These are phyloP conservation scores for Babesia divergens DNA, from an alignment of 169 alveolate genomes.

Conservation along the genomic window DNA sequence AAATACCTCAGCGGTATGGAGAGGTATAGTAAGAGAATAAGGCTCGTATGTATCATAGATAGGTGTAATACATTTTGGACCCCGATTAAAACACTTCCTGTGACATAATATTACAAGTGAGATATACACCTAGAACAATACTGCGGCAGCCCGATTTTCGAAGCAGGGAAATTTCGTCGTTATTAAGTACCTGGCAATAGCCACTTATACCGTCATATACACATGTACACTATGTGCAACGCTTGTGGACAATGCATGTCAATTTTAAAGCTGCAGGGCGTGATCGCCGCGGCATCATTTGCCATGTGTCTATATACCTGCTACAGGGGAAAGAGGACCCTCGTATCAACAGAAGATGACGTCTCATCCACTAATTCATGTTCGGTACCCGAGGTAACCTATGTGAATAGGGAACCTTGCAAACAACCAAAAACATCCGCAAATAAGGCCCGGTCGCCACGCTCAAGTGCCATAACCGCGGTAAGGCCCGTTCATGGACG, in stretches of 20 bases:
- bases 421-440: background rate
- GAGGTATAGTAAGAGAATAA: too few relatives aligned
- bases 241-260: slow-evolving; percentile 12
- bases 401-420: background rate
- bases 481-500: background rate
- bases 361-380: background rate
- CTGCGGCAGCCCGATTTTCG: background rate
- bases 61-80: too few relatives aligned
- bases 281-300: slow-evolving; percentile 49
- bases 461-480: background rate
- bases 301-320: slow-evolving; percentile 39
- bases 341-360: background rate
- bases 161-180: background rate
- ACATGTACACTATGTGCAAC: background rate
- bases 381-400: background rate
- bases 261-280: slow-evolving; percentile 34
- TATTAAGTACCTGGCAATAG: background rate
- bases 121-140: too few relatives aligned
- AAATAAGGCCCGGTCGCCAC: slow-evolving; percentile 3
- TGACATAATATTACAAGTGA: too few relatives aligned
- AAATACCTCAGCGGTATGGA: too few relatives aligned
- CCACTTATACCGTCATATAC: background rate
- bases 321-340: background rate
- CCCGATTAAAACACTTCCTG: too few relatives aligned
- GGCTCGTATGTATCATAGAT: too few relatives aligned